These are phyloP conservation scores for Wallacemonas sp. DNA, from an alignment of 208 protist species.

Conservation along the genomic window DNA sequence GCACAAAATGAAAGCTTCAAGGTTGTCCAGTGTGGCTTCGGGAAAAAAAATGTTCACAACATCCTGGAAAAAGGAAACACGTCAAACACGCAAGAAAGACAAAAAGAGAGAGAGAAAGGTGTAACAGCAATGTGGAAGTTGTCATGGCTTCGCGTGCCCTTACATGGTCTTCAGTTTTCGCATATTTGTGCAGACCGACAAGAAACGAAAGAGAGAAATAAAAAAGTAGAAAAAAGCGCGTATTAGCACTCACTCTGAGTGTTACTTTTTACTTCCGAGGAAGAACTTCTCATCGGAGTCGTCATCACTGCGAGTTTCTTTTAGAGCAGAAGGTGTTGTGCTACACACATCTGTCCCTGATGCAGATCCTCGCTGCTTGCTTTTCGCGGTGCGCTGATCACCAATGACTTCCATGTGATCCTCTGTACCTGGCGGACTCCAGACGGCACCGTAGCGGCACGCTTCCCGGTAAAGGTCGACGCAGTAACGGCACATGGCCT, in stretches of 20 bases:
- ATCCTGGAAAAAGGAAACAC: no score
- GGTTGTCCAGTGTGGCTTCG: no score
- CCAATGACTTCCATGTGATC: conserved; percentile 34
- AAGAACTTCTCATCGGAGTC: conserved; percentile 8
- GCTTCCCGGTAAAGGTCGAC: conserved; percentile 26
- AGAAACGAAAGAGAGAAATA: not conserved
- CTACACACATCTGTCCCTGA: not conserved
- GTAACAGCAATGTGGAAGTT: no score
- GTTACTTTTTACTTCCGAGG: not conserved
- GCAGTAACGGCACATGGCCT: conserved; percentile 21
- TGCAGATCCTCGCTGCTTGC: not conserved
- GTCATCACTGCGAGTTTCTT: not conserved
- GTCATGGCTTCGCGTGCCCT: no score
- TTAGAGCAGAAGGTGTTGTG: not conserved
- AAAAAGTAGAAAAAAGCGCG: not conserved
- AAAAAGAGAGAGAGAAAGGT: no score
- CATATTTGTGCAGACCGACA: no score
- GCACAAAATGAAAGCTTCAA: no score
- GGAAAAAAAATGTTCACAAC: no score
- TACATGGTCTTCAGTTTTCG: no score
- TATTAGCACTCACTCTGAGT: not conserved
- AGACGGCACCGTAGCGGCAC: conserved; percentile 32
- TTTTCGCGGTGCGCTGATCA: conserved; percentile 31
- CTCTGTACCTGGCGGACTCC: conserved; percentile 31
- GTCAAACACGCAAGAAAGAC: no score